Base-by-base conservation (phyloP, 78 protist genomes). In the Pigoraptor vietnamica region DNA sequence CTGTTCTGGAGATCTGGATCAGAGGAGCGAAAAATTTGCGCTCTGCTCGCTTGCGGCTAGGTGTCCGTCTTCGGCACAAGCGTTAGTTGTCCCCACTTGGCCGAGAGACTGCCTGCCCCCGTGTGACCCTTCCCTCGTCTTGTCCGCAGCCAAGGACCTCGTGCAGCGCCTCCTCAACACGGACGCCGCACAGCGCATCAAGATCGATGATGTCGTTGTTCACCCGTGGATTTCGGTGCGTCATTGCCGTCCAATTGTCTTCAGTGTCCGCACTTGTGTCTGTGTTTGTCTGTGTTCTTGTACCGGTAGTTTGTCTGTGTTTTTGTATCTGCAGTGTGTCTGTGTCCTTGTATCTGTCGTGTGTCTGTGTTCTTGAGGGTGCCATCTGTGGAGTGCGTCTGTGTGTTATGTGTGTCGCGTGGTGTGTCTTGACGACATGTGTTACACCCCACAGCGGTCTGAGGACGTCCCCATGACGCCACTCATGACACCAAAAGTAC, bases 181-280 rank as follows among this genome's bases (percentile, higher is more conserved):
- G 2, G 81, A 92, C 81, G 90, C 93, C 23, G 56, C 34, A 2
- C 6, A 86, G 88, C 90, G 93, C 40, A 67, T 86, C 33, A 48
- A 91, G 34, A 92, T 92, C 10, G 87, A 92, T 23, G 90, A 92
- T 2, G 33, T 83, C 29, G 21, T 84, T 24, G 23, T 19, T 39
- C 93, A 92, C 34, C 93, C 93, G 23, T 92, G 93, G 93, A 91
- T 91, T 87, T 36, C 93, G 23, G 93, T 91, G 37, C 0, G 93
- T 91, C 37, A 10, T 10, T 23, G 25, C n/a, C 21, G 21, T 37
- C 37, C 33, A 37, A 14, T 36, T 2, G 24, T 33, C 14, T 36
- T 2, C 14, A 10, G 2, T 14, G 36, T 21, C 14, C 32, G 36
- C 40, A 55, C 88, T 1, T 79, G 23, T 38, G 84, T 90, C 1